Percentiles rank a stretch among this genome's conserved stretches.
phyloP scores from a whole-genome alignment of 2,329 filamentous ascomycete genomes.

The Arthrinium puccinioides region DNA sequence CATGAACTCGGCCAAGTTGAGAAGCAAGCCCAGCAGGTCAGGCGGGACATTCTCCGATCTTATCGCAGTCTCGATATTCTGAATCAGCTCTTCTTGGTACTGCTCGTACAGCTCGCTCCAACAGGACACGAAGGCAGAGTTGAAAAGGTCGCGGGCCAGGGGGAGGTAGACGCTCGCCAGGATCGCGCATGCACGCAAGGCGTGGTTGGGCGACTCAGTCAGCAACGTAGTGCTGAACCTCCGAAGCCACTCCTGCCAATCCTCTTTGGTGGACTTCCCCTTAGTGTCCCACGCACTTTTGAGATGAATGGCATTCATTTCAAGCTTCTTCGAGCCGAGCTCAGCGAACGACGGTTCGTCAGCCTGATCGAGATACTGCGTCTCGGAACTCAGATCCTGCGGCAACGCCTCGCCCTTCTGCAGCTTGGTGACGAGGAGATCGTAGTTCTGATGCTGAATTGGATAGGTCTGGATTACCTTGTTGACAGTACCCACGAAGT shows the following conservation, averaged over 20 bases:
- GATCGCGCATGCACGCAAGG: conserved; percentile 84
- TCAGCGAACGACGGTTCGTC: conserved; percentile 81
- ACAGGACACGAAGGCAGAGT: conserved; percentile 96
- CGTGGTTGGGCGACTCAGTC: conserved; percentile 92
- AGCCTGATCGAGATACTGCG: conserved; percentile 67
- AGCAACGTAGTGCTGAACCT: conserved; percentile 92
- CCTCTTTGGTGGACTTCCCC: conserved; percentile 93
- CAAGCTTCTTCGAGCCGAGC: conserved; percentile 84
- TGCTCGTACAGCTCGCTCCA: conserved; percentile 97
- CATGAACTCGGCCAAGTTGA: conserved; percentile 99
- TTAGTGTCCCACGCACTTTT: conserved; percentile 96
- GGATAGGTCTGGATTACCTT: conserved; percentile 75
- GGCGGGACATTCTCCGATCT: conserved; percentile 93
- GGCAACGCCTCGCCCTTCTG: conserved; percentile 94
- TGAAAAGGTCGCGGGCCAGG: conserved; percentile 89
- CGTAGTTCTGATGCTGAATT: conserved; percentile 85
- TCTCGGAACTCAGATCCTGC: conserved; percentile 84
- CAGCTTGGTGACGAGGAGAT: conserved; percentile 83
- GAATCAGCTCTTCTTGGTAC: conserved; percentile 93
- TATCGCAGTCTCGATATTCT: conserved; percentile 91
- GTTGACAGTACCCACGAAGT: conserved; percentile 90
- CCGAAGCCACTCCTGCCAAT: conserved; percentile 99
- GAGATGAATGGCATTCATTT: conserved; percentile 95
- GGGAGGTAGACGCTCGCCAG: conserved; percentile 88
- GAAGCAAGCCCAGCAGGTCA: conserved; percentile 84